phyloP scores from a whole-genome alignment of 345 rosid species.

The Laguncularia racemosa region DNA sequence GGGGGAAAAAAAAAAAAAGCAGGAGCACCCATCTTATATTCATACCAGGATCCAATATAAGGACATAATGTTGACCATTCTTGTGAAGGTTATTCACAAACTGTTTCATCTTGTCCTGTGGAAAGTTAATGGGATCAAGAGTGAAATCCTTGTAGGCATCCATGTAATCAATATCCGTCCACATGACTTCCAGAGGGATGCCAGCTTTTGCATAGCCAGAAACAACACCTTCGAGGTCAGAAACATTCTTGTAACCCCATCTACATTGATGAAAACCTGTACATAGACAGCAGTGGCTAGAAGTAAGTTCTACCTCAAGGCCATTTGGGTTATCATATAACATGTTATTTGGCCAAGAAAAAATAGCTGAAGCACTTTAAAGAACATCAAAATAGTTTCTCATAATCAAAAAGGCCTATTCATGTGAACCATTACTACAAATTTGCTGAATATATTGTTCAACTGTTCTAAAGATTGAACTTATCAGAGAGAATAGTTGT shows the following conservation, averaged over 20 bases:
- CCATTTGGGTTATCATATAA: no score
- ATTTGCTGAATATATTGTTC: no score
- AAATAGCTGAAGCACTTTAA: no score
- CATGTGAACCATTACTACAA: no score
- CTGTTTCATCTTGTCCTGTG: slow-evolving; percentile 29
- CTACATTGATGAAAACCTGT: slow-evolving; percentile 72
- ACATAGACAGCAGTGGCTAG: background rate
- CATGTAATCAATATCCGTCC: slow-evolving; percentile 86
- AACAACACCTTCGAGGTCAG: slow-evolving; percentile 49
- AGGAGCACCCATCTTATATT: background rate
- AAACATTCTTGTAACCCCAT: slow-evolving; percentile 55
- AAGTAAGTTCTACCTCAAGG: background rate
- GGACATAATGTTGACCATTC: slow-evolving; percentile 56
- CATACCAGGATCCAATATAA: slow-evolving; percentile 69
- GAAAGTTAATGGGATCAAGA: slow-evolving; percentile 59
- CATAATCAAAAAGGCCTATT: no score
- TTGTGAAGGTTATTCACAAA: slow-evolving; percentile 43
- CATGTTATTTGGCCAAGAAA: no score
- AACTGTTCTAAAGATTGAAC: no score
- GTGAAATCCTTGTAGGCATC: slow-evolving; percentile 64
- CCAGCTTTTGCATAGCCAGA: slow-evolving; percentile 58
- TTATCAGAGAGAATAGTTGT: background rate
- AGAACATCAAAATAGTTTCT: no score
- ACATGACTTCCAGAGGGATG: slow-evolving; percentile 75
- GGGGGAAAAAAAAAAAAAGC: background rate